A percentile compares a stretch with the other conserved stretches of the same genome.
Evolutionary conservation across 2,329 filamentous ascomycete genomes (phyloP).

Genomic region (Colletotrichum coccodes): DNA sequence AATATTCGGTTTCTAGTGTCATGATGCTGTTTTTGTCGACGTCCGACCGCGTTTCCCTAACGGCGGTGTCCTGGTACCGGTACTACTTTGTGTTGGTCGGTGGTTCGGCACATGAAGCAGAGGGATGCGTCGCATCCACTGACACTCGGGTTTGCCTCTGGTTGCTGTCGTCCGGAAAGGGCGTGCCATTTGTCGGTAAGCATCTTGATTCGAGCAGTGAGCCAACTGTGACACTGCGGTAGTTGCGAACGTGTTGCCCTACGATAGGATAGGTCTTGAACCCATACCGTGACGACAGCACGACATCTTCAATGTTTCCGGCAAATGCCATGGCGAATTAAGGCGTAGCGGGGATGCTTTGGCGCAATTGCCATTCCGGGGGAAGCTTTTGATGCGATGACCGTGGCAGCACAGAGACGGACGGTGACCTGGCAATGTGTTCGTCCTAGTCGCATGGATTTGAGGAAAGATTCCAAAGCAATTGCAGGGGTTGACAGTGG

Average conservation of each 20-base stretch:
- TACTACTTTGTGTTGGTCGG: not conserved
- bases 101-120: not conserved
- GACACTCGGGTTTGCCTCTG: constrained; percentile 6
- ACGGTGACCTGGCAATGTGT: not conserved
- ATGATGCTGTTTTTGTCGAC: not conserved
- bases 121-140: not conserved
- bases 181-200: not conserved
- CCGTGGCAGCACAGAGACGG: not conserved
- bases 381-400: not conserved
- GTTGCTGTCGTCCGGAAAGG: not conserved
- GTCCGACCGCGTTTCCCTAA: not conserved
- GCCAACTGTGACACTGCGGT: not conserved
- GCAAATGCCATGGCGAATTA: not conserved
- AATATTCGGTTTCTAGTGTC: not conserved
- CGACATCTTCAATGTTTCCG: too few relatives aligned
- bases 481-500: too few relatives aligned
- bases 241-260: not conserved
- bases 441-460: not conserved
- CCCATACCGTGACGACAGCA: not conserved
- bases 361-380: not conserved
- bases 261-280: not conserved
- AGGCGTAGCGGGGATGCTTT: not conserved
- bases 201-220: not conserved
- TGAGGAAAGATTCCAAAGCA: not conserved
- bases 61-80: not conserved